Evolutionary conservation across 306 rosid genomes (phyloP).

Genomic region (Mimosa pudica): DNA sequence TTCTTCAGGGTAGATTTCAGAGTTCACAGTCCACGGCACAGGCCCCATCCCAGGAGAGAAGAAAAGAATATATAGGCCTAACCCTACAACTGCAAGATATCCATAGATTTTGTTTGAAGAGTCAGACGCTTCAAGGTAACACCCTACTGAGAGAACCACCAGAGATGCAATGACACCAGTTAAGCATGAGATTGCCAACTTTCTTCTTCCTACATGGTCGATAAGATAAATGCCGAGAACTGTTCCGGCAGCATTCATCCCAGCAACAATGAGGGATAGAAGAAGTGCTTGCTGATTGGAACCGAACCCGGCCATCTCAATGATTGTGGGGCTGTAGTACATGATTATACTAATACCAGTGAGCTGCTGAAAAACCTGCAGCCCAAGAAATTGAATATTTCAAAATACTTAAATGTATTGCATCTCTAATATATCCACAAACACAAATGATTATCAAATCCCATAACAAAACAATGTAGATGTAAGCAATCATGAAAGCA

Average conservation of each 20-base stretch:
- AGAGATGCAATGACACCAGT: conserved; percentile 4
- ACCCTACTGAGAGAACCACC: conserved; percentile 3
- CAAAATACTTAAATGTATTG: background rate
- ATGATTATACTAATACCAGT: conserved; percentile 81
- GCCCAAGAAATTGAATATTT: background rate
- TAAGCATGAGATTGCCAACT: conserved; percentile 44
- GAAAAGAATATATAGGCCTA: conserved; percentile 56
- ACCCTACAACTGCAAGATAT: conserved; percentile 56
- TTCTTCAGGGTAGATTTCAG: conserved; percentile 73
- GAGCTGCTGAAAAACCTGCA: conserved; percentile 72
- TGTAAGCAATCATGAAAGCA: background rate
- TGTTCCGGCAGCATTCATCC: conserved; percentile 68
- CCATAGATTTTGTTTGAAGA: conserved; percentile 39
- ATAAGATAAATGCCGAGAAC: conserved; percentile 67
- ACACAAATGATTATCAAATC: background rate
- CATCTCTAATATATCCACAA: background rate
- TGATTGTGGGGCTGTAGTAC: conserved; percentile 86
- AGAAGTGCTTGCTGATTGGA: conserved; percentile 65
- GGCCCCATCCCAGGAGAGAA: conserved; percentile 79
- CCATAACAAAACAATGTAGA: background rate
- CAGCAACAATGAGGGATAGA: conserved; percentile 70
- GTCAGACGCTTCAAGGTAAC: conserved; percentile 27
- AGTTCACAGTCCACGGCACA: conserved; percentile 75
- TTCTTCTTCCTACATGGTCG: conserved; percentile 53
- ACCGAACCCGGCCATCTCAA: conserved; percentile 74